Evolutionary conservation across 2,329 filamentous ascomycete species (phyloP), one percentile per base, ranked within the genome.

Genomic region (Emmonsiellopsis sp.): DNA sequence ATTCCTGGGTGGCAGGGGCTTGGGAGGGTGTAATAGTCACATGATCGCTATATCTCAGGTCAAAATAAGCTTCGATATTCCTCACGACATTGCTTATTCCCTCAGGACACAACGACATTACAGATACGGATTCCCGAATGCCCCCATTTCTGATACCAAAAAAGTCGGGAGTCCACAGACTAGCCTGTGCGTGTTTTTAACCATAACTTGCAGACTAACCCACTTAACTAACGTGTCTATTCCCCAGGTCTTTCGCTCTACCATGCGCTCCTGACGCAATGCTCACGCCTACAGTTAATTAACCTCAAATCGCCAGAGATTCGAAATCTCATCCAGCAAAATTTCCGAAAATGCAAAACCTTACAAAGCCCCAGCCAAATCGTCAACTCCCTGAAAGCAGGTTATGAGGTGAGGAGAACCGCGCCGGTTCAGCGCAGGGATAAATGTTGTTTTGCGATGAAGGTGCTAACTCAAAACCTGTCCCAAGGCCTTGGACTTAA

Each of bases 251-350:
- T 73, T 57, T 68, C 72, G 38, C 69, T 76, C 26, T 76, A 75
- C 58, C 67, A 70, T 59, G 69, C 71, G 42, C 71, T 76, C 50
- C 67, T 76, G 50, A 67, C 68, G 59, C 70, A 72, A 67, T 72
- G 69, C 59, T 56, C 61, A 38, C 62, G 61, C 55, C 55, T 72
- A 46, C 60, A 63, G 47, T n/a, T 50, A 49, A 31, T 59, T 52
- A 16, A 55, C 59, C 26, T 52, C 57, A 15, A 63, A 61, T 56
- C 61, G 60, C 20, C 50, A 43, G 47, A 61, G 59, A 42, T 63
- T 61, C 50, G 46, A 61, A 51, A 51, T 2, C 57, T 72, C 10
- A 59, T 75, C 43, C 65, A 62, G 41, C 62, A 65, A 30, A 67
- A 66, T 16, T 75, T 76, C 37, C 65, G 62, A 34, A 67, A 60